Conservation (phyloP, 495 filamentous ascomycete species). For the Penicillium soppii region DNA sequence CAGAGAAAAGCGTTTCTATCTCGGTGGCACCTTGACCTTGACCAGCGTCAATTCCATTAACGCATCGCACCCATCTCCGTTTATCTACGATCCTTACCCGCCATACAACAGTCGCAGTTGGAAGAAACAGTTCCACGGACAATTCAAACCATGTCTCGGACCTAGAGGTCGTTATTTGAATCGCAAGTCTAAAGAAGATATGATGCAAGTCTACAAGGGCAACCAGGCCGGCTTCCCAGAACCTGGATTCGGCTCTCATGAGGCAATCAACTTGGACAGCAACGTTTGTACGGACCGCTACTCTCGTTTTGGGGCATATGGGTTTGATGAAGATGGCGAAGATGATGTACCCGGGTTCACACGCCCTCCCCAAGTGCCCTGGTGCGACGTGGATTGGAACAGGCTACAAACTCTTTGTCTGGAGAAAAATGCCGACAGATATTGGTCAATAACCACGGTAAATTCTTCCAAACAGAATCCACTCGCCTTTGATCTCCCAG, state of each 20-base stretch:
- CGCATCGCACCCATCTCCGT: constrained; percentile 18
- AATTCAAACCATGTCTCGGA: constrained; percentile 42
- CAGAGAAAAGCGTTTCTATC: constrained; percentile 24
- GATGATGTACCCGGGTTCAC: constrained; percentile 18
- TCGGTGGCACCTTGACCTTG: constrained; percentile 28
- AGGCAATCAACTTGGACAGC: constrained; percentile 45
- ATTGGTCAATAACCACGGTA: constrained; percentile 3
- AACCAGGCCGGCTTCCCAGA: constrained; percentile 37
- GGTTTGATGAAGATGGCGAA: constrained; percentile 37
- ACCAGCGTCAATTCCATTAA: constrained; percentile 13
- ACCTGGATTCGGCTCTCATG: constrained; percentile 47
- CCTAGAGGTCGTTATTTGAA: constrained; percentile 46
- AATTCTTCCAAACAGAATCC: constrained; percentile 13
- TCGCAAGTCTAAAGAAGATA: constrained; percentile 42
- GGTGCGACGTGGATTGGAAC: constrained; percentile 71
- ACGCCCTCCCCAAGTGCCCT: constrained; percentile 45
- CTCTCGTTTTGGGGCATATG: constrained; percentile 53
- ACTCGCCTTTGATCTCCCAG: constrained; percentile 17
- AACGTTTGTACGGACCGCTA: constrained; percentile 55
- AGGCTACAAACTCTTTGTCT: constrained; percentile 64
- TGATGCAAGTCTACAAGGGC: constrained; percentile 44
- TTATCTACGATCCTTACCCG: constrained; percentile 52
- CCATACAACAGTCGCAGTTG: constrained; percentile 48
- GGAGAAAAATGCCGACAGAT: constrained; percentile 62
- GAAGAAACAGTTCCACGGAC: constrained; percentile 41